These are phyloP conservation scores for Cubamyces sp. DNA, from an alignment of 768 basidiomycete species.

Conservation along the genomic window DNA sequence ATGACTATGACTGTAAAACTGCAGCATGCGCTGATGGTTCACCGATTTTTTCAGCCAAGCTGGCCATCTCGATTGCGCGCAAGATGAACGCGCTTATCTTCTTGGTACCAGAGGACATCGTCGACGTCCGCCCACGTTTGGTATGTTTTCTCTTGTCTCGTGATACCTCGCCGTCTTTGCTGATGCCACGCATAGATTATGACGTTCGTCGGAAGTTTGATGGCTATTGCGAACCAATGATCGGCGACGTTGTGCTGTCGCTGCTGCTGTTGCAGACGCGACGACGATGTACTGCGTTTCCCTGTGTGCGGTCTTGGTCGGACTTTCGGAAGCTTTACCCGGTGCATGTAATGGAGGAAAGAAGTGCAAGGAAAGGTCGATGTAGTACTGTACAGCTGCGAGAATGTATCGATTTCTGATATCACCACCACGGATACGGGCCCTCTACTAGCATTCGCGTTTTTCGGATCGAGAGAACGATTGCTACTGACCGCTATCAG, in stretches of 20 bases:
- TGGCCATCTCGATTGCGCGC: slow-evolving; percentile 97
- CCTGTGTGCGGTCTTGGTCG: slow-evolving; percentile 1
- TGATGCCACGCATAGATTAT: slow-evolving; percentile 61
- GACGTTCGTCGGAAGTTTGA: slow-evolving; percentile 94
- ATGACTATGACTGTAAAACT: not conserved
- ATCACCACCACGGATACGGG: no score
- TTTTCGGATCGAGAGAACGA: not conserved
- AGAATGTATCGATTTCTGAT: slow-evolving; percentile 18
- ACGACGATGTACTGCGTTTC: not conserved
- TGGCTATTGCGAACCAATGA: slow-evolving; percentile 44
- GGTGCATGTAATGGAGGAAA: slow-evolving; percentile 13
- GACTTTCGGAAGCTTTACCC: slow-evolving; percentile 13
- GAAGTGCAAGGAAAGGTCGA: slow-evolving; percentile 7
- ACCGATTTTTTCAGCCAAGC: slow-evolving; percentile 75
- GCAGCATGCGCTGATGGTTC: not conserved
- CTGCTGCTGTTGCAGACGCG: not conserved
- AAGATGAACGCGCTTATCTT: slow-evolving; percentile 97
- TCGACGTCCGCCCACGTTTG: slow-evolving; percentile 88
- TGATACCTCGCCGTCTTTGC: not conserved
- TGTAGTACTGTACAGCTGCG: slow-evolving; percentile 21
- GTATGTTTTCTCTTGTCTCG: slow-evolving; percentile 49
- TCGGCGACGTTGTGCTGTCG: no score
- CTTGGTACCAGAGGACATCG: slow-evolving; percentile 96
- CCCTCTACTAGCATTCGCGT: not conserved
- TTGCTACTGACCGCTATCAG: no score